Evolutionary conservation across 2,329 filamentous ascomycete genomes (phyloP), one percentile per base, ranked within the genome.

Genomic region (Beauveria australis): DNA sequence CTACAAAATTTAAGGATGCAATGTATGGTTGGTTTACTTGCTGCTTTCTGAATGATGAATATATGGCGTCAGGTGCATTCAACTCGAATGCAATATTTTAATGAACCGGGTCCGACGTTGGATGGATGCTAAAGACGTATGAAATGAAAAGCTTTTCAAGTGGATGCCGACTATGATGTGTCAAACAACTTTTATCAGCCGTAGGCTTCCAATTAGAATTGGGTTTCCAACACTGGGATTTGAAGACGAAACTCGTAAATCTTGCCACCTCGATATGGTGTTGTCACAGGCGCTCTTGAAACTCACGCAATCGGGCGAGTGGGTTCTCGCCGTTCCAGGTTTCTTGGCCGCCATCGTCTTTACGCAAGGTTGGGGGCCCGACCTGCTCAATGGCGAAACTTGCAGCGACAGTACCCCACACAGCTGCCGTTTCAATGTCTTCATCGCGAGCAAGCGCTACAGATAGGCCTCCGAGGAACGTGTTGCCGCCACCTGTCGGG

Each of bases 321-420:
- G 87, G 81, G 26, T 69, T 69, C 6, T 79, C 76, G 1, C 80
- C 82, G 68, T 88, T 89, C 85, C 86, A 89, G 19, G 76, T 80
- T 72, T 88, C 85, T 24, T 67, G 65, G 6, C 78, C 79, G 4
- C 76, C 65, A 9, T 72, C 74, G 56, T 79, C 73, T 53, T 68
- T 67, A 2, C 71, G 75, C 14, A 92, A 69, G 1, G 72, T 71
- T 0, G 93, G 93, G 72, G 95, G 84, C 0, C 94, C 93, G 57
- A 96, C 86, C 73, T 99, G 94, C 74, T 99, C 92, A 67, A 99
- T 96, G 18, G 91, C 91, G 73, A 96, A 94, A 68, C 92, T 92
- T 8, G 94, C 93, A 2, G 91, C 88, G 6, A 97, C 81, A 51
- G 84, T 88, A 5, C 87, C 94, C 84, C 88, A 93, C 0, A 84